A percentile compares a stretch with the other conserved stretches of the same genome.
Evolutionary conservation across 805 yeast genomes (phyloP).

Genomic region (Yamadazyma akitaensis): DNA sequence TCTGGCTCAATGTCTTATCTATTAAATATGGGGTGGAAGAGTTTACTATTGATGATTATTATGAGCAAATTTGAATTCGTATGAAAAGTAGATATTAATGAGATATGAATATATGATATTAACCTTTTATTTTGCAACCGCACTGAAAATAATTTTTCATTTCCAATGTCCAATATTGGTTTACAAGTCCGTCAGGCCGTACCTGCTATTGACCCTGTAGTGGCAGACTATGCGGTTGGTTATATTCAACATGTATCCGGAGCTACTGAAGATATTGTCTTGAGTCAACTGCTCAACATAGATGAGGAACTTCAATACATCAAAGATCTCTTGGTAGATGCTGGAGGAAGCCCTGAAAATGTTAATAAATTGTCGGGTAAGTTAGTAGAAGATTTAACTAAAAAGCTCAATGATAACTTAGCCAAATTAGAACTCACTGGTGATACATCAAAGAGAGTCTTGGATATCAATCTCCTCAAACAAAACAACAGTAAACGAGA

Average conservation of each 20-base stretch:
- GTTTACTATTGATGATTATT: neutral
- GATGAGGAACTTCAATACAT: constrained; percentile 67
- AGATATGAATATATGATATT: neutral
- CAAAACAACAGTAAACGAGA: constrained; percentile 63
- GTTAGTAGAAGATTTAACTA: constrained; percentile 46
- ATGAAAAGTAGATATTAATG: neutral
- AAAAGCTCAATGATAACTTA: constrained; percentile 61
- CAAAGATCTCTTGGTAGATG: constrained; percentile 61
- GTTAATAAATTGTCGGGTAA: constrained; percentile 47
- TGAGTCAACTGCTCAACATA: constrained; percentile 68
- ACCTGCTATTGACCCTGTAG: constrained; percentile 81
- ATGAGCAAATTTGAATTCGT: neutral
- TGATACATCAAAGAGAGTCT: constrained; percentile 81
- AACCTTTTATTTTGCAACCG: constrained; percentile 1
- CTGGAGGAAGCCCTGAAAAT: constrained; percentile 71
- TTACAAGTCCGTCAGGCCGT: constrained; percentile 80
- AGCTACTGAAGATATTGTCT: constrained; percentile 78
- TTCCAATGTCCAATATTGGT: constrained; percentile 39
- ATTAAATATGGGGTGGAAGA: neutral
- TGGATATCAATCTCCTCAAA: constrained; percentile 68
- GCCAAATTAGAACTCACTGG: constrained; percentile 77
- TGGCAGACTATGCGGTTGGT: constrained; percentile 87
- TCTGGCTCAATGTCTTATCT: neutral
- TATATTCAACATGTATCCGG: constrained; percentile 79
- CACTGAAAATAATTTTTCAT: constrained; percentile 4